Evolutionary conservation across 2,329 filamentous ascomycete species (phyloP).

Genomic region (Aspergillus pseudonomiae): DNA sequence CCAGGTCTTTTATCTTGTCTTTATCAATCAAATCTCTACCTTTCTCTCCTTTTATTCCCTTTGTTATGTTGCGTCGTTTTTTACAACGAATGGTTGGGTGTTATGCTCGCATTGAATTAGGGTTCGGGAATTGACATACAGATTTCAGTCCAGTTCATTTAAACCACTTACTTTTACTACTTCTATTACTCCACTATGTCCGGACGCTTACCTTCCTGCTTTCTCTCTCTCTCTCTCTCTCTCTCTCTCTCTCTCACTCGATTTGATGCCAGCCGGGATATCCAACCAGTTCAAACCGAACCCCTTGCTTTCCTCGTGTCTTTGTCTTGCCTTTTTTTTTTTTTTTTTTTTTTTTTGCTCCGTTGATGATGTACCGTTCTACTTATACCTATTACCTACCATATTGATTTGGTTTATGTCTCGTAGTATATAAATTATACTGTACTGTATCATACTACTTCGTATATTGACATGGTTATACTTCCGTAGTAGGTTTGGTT

Average conservation of each 20-base stretch:
- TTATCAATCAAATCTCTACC: neutral
- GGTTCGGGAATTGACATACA: conserved; percentile 1
- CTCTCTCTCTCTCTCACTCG: neutral
- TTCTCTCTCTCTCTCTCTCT: too few species aligned
- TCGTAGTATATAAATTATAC: conserved; percentile 6
- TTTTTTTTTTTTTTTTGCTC: neutral
- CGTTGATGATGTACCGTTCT: conserved; percentile 3
- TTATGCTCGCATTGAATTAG: conserved; percentile 5
- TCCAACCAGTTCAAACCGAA: neutral
- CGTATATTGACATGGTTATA: neutral
- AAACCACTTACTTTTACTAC: conserved; percentile 1
- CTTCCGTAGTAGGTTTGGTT: too few species aligned
- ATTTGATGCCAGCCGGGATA: neutral
- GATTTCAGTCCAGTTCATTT: conserved; percentile 11
- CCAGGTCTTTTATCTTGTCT: conserved; percentile 15
- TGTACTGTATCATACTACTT: neutral
- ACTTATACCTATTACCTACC: conserved; percentile 5
- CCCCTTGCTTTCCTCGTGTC: neutral
- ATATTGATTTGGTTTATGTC: neutral
- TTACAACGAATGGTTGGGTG: conserved; percentile 5
- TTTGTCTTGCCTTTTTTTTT: neutral
- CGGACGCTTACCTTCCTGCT: neutral
- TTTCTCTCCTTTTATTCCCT: conserved; percentile 8
- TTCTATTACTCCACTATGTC: neutral
- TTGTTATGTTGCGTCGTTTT: neutral